Percentiles rank a stretch among this genome's conserved stretches.
Conservation (phyloP, 306 rosid genomes). For the Cercis canadensis region DNA sequence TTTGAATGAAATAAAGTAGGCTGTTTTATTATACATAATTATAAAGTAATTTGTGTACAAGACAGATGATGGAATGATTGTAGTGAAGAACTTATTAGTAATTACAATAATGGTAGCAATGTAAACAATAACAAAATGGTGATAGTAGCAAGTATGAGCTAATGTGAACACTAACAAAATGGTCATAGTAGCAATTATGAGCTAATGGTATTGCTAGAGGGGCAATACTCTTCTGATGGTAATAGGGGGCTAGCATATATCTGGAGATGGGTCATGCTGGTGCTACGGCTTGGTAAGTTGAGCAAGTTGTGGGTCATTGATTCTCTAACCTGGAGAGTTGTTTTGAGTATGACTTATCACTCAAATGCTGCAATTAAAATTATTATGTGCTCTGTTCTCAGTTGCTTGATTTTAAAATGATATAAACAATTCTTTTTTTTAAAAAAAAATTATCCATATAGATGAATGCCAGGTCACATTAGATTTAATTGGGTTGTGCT, state of each 20-base stretch:
- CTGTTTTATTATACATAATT: neutral
- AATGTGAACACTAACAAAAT: no score
- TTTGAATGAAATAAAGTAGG: neutral
- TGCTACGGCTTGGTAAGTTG: slow-evolving; percentile 7
- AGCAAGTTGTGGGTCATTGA: no score
- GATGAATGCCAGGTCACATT: no score
- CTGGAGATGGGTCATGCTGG: neutral
- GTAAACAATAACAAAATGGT: neutral
- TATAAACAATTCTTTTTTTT: neutral
- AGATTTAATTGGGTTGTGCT: no score
- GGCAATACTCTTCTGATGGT: no score
- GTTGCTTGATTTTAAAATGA: neutral
- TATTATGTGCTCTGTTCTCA: neutral
- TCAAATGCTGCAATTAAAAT: no score
- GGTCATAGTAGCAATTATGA: no score
- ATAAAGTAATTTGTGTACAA: neutral
- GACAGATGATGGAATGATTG: neutral
- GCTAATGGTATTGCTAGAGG: slow-evolving; percentile 9
- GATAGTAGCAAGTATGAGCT: neutral
- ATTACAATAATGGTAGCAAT: neutral
- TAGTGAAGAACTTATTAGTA: neutral
- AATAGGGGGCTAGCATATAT: slow-evolving; percentile 5
- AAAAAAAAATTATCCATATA: no score
- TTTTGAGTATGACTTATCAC: no score
- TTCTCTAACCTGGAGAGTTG: no score